Evolutionary conservation across 2,329 filamentous ascomycete species (phyloP).

Genomic region (Penicillium expansum): DNA sequence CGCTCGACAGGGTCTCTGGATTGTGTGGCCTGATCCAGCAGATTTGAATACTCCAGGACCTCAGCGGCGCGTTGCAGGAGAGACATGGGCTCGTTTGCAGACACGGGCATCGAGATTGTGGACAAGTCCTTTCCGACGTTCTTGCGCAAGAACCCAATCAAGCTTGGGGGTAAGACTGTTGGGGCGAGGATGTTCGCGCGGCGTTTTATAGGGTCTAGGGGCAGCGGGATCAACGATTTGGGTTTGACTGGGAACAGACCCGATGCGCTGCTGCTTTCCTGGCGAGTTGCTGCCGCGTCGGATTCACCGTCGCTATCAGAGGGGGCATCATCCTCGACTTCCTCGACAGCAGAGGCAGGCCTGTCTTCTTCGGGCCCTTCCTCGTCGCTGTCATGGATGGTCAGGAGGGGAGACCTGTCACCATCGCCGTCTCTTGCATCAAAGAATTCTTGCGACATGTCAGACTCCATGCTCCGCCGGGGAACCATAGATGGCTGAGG

Average conservation of each 20-base stretch:
- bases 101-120: slow-evolving; percentile 96
- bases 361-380: slow-evolving; percentile 50
- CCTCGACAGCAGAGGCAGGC: slow-evolving; percentile 39
- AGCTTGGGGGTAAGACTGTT: slow-evolving; percentile 76
- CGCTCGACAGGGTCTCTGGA: slow-evolving; percentile 62
- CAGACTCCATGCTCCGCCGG: slow-evolving; percentile 74
- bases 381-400: slow-evolving; percentile 71
- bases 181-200: slow-evolving; percentile 69
- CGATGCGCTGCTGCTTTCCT: slow-evolving; percentile 39
- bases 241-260: slow-evolving; percentile 71
- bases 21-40: slow-evolving; percentile 71
- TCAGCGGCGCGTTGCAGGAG: slow-evolving; percentile 85
- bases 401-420: slow-evolving; percentile 63
- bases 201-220: slow-evolving; percentile 64
- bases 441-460: slow-evolving; percentile 86
- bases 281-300: slow-evolving; percentile 37
- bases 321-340: slow-evolving; percentile 57
- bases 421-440: slow-evolving; percentile 72
- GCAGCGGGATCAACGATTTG: slow-evolving; percentile 73
- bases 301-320: slow-evolving; percentile 59
- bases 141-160: slow-evolving; percentile 92
- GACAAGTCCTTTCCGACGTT: slow-evolving; percentile 98
- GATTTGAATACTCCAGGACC: slow-evolving; percentile 82
- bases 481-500: slow-evolving; percentile 54
- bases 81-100: slow-evolving; percentile 88